Evolutionary conservation across 2,329 filamentous ascomycete genomes (phyloP).

Genomic region (Fonsecaea monophora): DNA sequence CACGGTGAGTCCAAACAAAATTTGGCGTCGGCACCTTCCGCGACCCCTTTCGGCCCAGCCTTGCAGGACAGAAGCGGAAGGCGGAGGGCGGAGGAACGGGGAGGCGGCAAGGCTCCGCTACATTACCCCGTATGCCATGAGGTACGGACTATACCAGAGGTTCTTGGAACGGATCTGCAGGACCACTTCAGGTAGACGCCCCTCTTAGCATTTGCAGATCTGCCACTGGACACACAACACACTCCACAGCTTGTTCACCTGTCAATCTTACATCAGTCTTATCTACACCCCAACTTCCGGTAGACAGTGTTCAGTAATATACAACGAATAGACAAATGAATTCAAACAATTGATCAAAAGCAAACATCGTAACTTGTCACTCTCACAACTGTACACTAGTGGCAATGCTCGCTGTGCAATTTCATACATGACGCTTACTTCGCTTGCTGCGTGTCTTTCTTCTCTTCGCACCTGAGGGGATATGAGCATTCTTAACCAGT

Average conservation of each 20-base stretch:
- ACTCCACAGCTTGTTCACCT: background rate
- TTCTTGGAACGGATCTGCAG: background rate
- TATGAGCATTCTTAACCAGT: background rate
- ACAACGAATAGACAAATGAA: slow-evolving; percentile 16
- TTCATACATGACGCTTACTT: slow-evolving; percentile 13
- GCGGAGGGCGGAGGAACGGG: too few relatives aligned
- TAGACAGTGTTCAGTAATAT: slow-evolving; percentile 24
- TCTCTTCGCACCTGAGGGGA: background rate
- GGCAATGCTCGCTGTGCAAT: slow-evolving; percentile 14
- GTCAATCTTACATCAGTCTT: background rate
- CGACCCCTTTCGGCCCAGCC: background rate
- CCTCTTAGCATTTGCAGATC: background rate
- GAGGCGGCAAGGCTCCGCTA: background rate
- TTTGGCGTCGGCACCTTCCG: slow-evolving; percentile 1
- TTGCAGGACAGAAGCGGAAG: background rate
- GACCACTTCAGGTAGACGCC: background rate
- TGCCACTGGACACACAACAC: background rate
- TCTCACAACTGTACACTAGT: slow-evolving; percentile 18
- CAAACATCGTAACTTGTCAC: slow-evolving; percentile 13
- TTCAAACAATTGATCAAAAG: slow-evolving; percentile 11
- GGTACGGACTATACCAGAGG: too few relatives aligned
- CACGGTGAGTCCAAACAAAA: background rate
- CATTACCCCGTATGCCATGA: background rate
- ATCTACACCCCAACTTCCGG: slow-evolving; percentile 9
- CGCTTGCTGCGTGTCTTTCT: slow-evolving; percentile 13